phyloP scores from a whole-genome alignment of 441 rosid species.

The Eruca vesicaria region DNA sequence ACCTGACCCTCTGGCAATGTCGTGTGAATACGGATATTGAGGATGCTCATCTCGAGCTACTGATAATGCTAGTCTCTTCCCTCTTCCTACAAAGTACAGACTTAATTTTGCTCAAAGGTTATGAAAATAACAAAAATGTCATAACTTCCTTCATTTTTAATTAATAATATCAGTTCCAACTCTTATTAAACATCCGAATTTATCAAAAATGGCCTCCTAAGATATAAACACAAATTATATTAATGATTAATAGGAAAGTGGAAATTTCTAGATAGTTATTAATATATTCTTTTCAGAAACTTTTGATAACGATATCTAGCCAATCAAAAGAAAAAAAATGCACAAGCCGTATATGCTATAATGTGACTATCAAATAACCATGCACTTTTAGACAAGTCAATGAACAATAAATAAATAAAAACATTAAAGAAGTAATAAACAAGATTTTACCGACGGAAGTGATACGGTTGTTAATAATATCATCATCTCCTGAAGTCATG shows the following conservation, averaged over 20 bases:
- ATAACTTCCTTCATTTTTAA: neutral
- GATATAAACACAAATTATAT: neutral
- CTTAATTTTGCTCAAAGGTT: neutral
- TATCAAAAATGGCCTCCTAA: neutral
- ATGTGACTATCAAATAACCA: conserved; percentile 19
- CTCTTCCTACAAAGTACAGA: conserved; percentile 44
- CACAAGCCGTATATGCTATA: conserved; percentile 17
- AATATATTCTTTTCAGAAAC: neutral
- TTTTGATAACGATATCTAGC: neutral
- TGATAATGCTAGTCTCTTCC: conserved; percentile 51
- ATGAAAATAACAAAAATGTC: neutral
- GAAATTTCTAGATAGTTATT: neutral
- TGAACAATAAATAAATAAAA: conserved; percentile 4
- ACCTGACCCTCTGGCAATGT: conserved; percentile 24
- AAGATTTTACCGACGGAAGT: neutral
- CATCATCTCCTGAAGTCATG: conserved; percentile 66
- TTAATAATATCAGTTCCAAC: neutral
- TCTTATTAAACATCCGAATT: neutral
- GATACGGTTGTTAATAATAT: conserved; percentile 23
- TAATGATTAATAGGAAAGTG: neutral
- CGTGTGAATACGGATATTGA: conserved; percentile 25
- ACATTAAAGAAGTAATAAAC: neutral
- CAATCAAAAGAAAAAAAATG: neutral
- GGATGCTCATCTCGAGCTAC: conserved; percentile 42
- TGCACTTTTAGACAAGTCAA: conserved; percentile 13